phyloP scores from a whole-genome alignment of 2,329 filamentous ascomycete genomes.

The Keithomyces neogunnii region DNA sequence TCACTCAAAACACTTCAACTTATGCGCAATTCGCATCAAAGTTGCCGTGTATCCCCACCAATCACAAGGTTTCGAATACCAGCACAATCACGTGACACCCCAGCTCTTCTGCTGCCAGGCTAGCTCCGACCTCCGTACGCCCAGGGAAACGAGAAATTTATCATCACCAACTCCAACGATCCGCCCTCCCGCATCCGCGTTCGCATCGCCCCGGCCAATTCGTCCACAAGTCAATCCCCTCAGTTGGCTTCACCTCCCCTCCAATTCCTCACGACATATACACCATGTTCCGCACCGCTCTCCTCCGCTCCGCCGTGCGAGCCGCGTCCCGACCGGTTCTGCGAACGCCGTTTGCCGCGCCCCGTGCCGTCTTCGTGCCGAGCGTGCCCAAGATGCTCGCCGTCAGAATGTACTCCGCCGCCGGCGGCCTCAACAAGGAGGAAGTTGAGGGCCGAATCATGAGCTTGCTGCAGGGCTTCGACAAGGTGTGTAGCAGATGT shows the following conservation, averaged over 20 bases:
- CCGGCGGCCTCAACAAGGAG: slow-evolving; percentile 65
- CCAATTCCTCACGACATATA: slow-evolving; percentile 12
- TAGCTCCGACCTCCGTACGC: slow-evolving; percentile 22
- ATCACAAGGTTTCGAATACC: slow-evolving; percentile 1
- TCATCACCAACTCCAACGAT: slow-evolving; percentile 20
- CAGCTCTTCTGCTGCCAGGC: slow-evolving; percentile 5
- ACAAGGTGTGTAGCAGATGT: slow-evolving; percentile 53
- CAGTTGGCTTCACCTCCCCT: not conserved
- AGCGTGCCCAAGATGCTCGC: slow-evolving; percentile 23
- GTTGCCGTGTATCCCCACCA: not conserved
- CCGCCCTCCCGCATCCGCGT: slow-evolving; percentile 4
- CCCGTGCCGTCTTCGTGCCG: slow-evolving; percentile 49
- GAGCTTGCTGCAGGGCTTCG: slow-evolving; percentile 88
- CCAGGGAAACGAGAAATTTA: slow-evolving; percentile 36
- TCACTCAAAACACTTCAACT: too few relatives aligned
- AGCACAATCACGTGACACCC: slow-evolving; percentile 9
- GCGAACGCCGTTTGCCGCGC: slow-evolving; percentile 49
- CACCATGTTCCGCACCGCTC: slow-evolving; percentile 79
- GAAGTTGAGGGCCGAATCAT: slow-evolving; percentile 91
- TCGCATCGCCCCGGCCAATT: too few relatives aligned
- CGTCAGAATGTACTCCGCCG: slow-evolving; percentile 80
- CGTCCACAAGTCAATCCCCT: not conserved
- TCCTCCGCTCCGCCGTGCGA: slow-evolving; percentile 71
- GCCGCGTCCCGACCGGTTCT: slow-evolving; percentile 38
- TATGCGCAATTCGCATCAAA: not conserved